Conservation (phyloP, 2,329 filamentous ascomycete genomes). For the Cordyceps tenuipes region DNA sequence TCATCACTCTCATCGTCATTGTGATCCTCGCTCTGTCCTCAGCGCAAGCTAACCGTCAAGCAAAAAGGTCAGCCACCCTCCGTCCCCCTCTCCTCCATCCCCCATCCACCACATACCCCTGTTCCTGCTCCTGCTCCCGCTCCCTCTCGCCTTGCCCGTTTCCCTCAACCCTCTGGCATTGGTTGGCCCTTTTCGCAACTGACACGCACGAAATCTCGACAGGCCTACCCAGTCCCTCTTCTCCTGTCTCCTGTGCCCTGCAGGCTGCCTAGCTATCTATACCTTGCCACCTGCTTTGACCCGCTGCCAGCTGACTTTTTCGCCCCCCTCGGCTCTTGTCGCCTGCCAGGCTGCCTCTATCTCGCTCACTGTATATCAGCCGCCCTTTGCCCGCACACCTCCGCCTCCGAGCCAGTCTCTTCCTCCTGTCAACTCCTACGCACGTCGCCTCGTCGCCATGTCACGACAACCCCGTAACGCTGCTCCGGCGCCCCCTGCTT, state of each 20-base stretch:
- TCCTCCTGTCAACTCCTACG: neutral
- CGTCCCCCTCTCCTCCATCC: neutral
- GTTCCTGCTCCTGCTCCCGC: neutral
- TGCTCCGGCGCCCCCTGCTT: conserved; percentile 25
- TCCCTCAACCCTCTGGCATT: neutral
- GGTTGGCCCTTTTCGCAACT: neutral
- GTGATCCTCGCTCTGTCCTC: neutral
- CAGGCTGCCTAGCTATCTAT: neutral
- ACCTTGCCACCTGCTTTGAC: conserved; percentile 3
- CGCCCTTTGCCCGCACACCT: neutral
- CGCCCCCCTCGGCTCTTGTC: neutral
- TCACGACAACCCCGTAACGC: conserved; percentile 33
- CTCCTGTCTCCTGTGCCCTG: neutral
- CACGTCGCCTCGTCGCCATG: conserved; percentile 22
- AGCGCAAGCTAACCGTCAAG: neutral
- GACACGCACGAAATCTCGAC: conserved; percentile 6
- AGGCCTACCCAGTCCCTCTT: neutral
- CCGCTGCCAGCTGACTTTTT: conserved; percentile 3
- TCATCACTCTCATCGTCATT: neutral
- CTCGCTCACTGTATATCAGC: conserved; percentile 6
- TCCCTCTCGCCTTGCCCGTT: neutral
- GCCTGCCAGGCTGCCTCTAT: neutral
- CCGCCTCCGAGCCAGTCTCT: neutral
- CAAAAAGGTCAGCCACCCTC: neutral
- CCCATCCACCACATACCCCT: neutral